Evolutionary conservation across 495 filamentous ascomycete species (phyloP).

Genomic region (Penicillium cinerascens): DNA sequence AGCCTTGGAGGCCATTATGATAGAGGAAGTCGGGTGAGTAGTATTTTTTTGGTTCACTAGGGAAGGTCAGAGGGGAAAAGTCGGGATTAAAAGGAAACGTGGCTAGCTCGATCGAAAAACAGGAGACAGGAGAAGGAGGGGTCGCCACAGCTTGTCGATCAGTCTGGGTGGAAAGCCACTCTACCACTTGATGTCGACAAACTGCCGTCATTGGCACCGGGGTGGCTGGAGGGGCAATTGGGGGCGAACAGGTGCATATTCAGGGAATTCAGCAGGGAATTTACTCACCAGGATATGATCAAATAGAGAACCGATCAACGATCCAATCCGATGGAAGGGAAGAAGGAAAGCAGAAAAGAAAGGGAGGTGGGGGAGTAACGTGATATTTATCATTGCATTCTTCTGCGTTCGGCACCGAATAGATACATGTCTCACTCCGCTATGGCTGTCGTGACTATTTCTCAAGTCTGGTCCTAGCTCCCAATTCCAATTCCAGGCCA

Average conservation of each 20-base stretch:
- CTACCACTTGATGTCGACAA: slow-evolving; percentile 27
- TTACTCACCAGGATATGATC: neutral
- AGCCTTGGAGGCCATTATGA: slow-evolving; percentile 66
- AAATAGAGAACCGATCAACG: slow-evolving; percentile 2
- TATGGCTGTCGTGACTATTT: neutral
- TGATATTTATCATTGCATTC: slow-evolving; percentile 18
- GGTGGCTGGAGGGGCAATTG: neutral
- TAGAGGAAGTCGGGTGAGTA: slow-evolving; percentile 3
- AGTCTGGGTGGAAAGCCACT: slow-evolving; percentile 11
- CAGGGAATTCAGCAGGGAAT: neutral
- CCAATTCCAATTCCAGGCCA: too few species aligned
- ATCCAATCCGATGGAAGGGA: slow-evolving; percentile 4
- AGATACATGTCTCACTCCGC: neutral
- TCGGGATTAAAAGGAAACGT: slow-evolving; percentile 9
- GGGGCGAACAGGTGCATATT: neutral
- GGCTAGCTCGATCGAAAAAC: neutral
- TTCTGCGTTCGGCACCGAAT: neutral
- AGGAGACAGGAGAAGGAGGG: slow-evolving; percentile 19
- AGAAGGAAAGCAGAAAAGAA: slow-evolving; percentile 15
- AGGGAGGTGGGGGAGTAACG: slow-evolving; percentile 16
- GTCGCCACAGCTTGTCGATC: slow-evolving; percentile 32
- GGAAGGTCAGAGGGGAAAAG: neutral
- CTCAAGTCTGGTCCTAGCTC: too few species aligned
- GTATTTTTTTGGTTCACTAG: neutral
- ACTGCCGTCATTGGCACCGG: slow-evolving; percentile 33